These are phyloP conservation scores for Marchantia polymorpha DNA, from an alignment of 225 moss, liverwort and hornwort species.

Conservation along the genomic window DNA sequence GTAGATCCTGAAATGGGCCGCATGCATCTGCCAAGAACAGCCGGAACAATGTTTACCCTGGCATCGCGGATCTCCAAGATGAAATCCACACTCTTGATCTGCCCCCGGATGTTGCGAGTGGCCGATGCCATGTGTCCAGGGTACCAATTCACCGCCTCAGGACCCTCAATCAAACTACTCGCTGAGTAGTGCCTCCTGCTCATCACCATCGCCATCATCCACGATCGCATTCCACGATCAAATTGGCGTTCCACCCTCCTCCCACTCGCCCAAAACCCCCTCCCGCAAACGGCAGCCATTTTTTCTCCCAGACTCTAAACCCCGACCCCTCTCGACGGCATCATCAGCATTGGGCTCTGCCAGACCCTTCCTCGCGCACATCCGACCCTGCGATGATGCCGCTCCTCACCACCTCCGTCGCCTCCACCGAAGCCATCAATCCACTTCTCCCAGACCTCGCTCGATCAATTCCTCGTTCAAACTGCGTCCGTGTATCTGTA, in stretches of 20 bases:
- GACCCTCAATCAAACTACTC: conserved; percentile 37
- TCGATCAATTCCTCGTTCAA: neutral
- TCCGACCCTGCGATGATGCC: neutral
- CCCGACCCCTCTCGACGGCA: too few relatives aligned
- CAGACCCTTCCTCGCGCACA: too few relatives aligned
- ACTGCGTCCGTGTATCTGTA: neutral
- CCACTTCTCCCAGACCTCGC: neutral
- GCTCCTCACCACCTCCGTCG: neutral
- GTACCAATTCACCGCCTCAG: conserved; percentile 73
- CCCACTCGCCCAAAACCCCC: conserved; percentile 12
- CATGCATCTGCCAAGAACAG: neutral
- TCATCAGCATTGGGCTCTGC: too few relatives aligned
- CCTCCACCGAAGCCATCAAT: neutral
- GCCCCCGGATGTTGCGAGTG: conserved; percentile 77
- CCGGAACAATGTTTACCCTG: conserved; percentile 47
- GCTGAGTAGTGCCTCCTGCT: conserved; percentile 24
- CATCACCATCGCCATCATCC: conserved; percentile 17
- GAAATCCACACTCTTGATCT: conserved; percentile 77
- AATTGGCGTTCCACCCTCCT: conserved; percentile 6
- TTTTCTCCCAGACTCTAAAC: neutral
- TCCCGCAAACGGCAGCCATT: conserved; percentile 24
- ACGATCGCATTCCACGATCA: conserved; percentile 12
- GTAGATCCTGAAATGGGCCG: neutral
- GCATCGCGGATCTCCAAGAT: conserved; percentile 93
- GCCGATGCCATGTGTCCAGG: conserved; percentile 99